phyloP scores from a whole-genome alignment of 805 yeast genomes.

The Teunomyces tritomae region DNA sequence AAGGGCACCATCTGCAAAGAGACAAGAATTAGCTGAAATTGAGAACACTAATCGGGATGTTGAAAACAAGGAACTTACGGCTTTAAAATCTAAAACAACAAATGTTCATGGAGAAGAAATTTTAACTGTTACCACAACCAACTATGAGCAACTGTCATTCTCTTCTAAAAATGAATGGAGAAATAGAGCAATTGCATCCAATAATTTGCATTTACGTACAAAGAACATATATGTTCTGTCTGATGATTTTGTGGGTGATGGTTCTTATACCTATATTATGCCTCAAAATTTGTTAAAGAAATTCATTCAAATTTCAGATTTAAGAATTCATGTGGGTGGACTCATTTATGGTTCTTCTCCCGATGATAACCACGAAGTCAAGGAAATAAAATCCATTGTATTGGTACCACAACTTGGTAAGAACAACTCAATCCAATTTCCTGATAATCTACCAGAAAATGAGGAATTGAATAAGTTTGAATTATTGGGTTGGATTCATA shows the following conservation, averaged over 20 bases:
- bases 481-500: slow-evolving; percentile 92
- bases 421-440: slow-evolving; percentile 60
- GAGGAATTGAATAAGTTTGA: slow-evolving; percentile 50
- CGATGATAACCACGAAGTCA: slow-evolving; percentile 63
- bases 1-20: slow-evolving; percentile 79
- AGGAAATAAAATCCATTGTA: slow-evolving; percentile 73
- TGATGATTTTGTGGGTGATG: slow-evolving; percentile 49
- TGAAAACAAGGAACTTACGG: slow-evolving; percentile 57
- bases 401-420: slow-evolving; percentile 88
- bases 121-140: slow-evolving; percentile 86
- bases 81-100: slow-evolving; percentile 76
- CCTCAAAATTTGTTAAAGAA: slow-evolving; percentile 79
- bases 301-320: slow-evolving; percentile 77
- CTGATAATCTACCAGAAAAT: slow-evolving; percentile 44
- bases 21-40: slow-evolving; percentile 81
- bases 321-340: slow-evolving; percentile 79
- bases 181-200: slow-evolving; percentile 74
- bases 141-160: slow-evolving; percentile 81
- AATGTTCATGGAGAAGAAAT: slow-evolving; percentile 97
- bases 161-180: slow-evolving; percentile 91
- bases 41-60: slow-evolving; percentile 46
- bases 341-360: slow-evolving; percentile 80
- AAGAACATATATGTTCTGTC: slow-evolving; percentile 69
- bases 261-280: slow-evolving; percentile 64
- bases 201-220: slow-evolving; percentile 68